phyloP scores from a whole-genome alignment of 2,329 filamentous ascomycete species.

The Beauveria sp. region DNA sequence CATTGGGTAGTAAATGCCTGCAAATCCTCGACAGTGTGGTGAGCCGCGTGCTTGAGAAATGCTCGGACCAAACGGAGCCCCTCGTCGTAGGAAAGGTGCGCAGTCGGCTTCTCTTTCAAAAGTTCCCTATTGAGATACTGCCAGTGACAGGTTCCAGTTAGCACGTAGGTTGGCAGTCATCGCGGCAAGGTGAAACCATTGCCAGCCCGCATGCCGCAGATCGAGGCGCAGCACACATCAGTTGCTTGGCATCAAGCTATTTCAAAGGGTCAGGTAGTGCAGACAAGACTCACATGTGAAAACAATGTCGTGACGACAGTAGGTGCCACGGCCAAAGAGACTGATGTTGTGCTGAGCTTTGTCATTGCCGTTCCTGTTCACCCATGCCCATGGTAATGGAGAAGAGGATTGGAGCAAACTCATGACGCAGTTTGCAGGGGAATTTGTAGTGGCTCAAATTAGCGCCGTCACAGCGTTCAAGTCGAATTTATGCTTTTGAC shows the following conservation, averaged over 20 bases:
- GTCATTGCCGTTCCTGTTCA: slow-evolving; percentile 34
- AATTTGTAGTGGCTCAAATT: background rate
- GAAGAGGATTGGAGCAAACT: background rate
- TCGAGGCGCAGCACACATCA: background rate
- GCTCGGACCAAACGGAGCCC: slow-evolving; percentile 79
- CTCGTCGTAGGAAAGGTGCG: slow-evolving; percentile 90
- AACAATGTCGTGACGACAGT: slow-evolving; percentile 81
- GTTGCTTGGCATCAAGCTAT: background rate
- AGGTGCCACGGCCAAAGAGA: slow-evolving; percentile 78
- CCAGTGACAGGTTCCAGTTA: background rate
- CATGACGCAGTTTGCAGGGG: background rate
- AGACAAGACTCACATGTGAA: slow-evolving; percentile 60
- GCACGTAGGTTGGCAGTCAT: background rate
- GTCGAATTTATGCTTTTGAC: background rate
- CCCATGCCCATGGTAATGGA: background rate
- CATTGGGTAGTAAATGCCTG: slow-evolving; percentile 88
- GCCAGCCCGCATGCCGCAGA: background rate
- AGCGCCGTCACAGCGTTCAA: background rate
- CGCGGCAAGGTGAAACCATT: background rate
- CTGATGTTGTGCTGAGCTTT: slow-evolving; percentile 67
- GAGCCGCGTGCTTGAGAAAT: slow-evolving; percentile 77
- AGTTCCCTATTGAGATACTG: slow-evolving; percentile 78
- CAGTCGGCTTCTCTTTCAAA: slow-evolving; percentile 71
- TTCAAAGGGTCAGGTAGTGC: background rate
- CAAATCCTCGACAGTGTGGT: slow-evolving; percentile 86